phyloP scores from a whole-genome alignment of 2,329 filamentous ascomycete genomes.

The Purpureocillium lavendulum region DNA sequence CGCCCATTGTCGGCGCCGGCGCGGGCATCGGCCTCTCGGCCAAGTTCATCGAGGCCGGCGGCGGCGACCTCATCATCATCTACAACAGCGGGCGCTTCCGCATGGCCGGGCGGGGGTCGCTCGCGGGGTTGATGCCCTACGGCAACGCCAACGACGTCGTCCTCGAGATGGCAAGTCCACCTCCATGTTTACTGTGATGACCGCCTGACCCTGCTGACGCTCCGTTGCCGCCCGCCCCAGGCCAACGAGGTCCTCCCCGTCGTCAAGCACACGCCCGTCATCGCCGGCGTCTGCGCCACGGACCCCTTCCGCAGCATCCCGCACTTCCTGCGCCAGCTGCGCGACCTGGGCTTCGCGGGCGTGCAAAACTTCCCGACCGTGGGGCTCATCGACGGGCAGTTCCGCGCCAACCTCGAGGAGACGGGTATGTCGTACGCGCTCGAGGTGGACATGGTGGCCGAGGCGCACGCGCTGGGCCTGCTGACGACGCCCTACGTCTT shows the following conservation, averaged over 20 bases:
- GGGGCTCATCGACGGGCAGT: constrained; percentile 60
- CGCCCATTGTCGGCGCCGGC: constrained; percentile 59
- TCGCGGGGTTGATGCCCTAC: constrained; percentile 64
- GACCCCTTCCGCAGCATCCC: constrained; percentile 60
- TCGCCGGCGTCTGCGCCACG: constrained; percentile 63
- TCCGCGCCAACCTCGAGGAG: constrained; percentile 60
- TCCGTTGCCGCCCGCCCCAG: too few relatives aligned
- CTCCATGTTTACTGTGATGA: not conserved
- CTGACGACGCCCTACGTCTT: constrained; percentile 67
- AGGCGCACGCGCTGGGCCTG: constrained; percentile 50
- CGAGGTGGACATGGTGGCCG: constrained; percentile 58
- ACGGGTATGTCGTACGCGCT: constrained; percentile 61
- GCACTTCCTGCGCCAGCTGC: constrained; percentile 50
- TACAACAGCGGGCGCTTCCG: constrained; percentile 67
- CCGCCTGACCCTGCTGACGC: not conserved
- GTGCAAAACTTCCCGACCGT: constrained; percentile 70
- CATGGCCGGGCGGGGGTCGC: constrained; percentile 62
- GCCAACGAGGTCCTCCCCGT: constrained; percentile 59
- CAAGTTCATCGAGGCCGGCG: constrained; percentile 61
- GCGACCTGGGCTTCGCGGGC: constrained; percentile 56
- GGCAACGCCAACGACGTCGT: constrained; percentile 64
- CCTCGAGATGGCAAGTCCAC: constrained; percentile 49
- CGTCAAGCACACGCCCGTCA: constrained; percentile 53
- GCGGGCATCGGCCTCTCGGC: constrained; percentile 63
- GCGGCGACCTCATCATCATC: constrained; percentile 61